Conservation (phyloP, 1,139 yeast genomes). For the Petasospora fabianii region DNA sequence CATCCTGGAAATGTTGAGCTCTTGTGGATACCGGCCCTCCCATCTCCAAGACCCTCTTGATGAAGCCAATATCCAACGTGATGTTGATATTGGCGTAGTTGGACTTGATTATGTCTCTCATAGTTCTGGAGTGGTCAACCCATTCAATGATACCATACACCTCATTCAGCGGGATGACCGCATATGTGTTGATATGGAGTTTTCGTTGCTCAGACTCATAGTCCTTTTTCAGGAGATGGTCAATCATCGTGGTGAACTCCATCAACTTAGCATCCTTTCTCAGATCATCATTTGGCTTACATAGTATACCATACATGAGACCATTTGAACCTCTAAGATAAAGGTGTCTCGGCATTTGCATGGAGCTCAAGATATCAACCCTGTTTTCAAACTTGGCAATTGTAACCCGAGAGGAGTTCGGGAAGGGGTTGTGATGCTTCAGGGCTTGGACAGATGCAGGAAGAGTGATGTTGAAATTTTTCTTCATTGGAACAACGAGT, state of each 20-base stretch:
- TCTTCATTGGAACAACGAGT: constrained; percentile 78
- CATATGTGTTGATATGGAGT: constrained; percentile 72
- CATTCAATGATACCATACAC: constrained; percentile 90
- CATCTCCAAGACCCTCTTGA: constrained; percentile 23
- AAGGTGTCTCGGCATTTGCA: constrained; percentile 84
- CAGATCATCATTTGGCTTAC: constrained; percentile 86
- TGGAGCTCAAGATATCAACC: constrained; percentile 69
- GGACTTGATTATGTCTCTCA: constrained; percentile 60
- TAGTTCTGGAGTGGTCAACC: constrained; percentile 80
- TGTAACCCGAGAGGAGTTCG: constrained; percentile 48
- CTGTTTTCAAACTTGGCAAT: constrained; percentile 55
- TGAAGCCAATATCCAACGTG: constrained; percentile 24
- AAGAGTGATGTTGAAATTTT: constrained; percentile 64
- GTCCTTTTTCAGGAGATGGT: constrained; percentile 62
- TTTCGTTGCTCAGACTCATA: constrained; percentile 71
- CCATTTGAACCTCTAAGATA: constrained; percentile 80
- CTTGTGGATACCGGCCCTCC: constrained; percentile 28
- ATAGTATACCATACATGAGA: constrained; percentile 61
- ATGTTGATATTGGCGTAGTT: constrained; percentile 39
- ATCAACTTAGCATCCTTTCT: constrained; percentile 93
- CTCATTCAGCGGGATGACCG: constrained; percentile 86
- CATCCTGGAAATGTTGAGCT: constrained; percentile 27
- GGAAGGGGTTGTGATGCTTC: constrained; percentile 49
- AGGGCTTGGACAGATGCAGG: constrained; percentile 49
- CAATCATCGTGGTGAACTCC: constrained; percentile 88